phyloP scores from a whole-genome alignment of 1,284 basidiomycete genomes.

The Moesziomyces antarcticus region DNA sequence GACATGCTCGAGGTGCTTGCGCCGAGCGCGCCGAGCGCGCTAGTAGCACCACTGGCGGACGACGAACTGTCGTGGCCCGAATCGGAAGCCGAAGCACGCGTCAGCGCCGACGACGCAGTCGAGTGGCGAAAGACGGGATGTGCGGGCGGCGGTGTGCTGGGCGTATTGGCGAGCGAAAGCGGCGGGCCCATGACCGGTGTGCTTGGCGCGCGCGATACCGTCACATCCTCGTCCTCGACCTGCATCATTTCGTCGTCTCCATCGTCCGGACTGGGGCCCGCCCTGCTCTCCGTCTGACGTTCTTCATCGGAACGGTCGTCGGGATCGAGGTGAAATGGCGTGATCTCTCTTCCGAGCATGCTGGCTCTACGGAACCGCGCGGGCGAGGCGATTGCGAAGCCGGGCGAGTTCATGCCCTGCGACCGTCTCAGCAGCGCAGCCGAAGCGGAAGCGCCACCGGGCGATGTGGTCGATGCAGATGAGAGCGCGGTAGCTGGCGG shows the following conservation, averaged over 20 bases:
- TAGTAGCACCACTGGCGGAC: conserved; percentile 14
- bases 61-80: conserved; percentile 50
- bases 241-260: conserved; percentile 45
- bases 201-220: conserved; percentile 15
- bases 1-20: conserved; percentile 3
- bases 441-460: conserved; percentile 11
- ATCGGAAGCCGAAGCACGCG: conserved; percentile 34
- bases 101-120: conserved; percentile 15
- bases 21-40: not conserved
- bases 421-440: conserved; percentile 24
- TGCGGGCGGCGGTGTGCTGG: conserved; percentile 29
- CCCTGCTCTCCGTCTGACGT: not conserved
- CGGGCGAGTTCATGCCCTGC: conserved; percentile 34
- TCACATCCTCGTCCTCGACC: conserved; percentile 27
- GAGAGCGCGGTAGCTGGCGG: conserved; percentile 12
- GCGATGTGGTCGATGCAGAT: conserved; percentile 20
- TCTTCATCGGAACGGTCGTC: conserved; percentile 26
- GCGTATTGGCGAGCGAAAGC: conserved; percentile 22
- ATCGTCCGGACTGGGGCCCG: conserved; percentile 27
- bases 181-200: conserved; percentile 39
- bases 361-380: conserved; percentile 49
- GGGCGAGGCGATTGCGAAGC: conserved; percentile 27
- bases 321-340: conserved; percentile 34
- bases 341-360: conserved; percentile 56
- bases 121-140: conserved; percentile 3